These are phyloP conservation scores for Tolypocladium ovalisporum DNA, from an alignment of 2,329 filamentous ascomycete genomes.

Conservation along the genomic window DNA sequence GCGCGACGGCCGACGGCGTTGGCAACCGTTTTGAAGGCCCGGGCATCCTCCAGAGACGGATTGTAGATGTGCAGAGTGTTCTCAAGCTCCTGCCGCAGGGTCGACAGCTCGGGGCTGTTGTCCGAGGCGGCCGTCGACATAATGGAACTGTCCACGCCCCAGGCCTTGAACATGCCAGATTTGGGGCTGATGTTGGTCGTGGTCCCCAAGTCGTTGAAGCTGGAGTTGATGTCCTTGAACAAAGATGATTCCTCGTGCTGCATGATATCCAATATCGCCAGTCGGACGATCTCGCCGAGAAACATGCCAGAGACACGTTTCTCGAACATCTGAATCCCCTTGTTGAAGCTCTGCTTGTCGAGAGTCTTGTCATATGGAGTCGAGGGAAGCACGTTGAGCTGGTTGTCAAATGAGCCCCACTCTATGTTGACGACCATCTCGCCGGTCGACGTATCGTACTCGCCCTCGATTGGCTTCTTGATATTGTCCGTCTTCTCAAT, in stretches of 20 bases:
- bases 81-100: constrained; percentile 69
- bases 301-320: constrained; percentile 99
- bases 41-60: constrained; percentile 71
- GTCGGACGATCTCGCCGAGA: constrained; percentile 81
- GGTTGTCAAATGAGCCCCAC: constrained; percentile 97
- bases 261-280: constrained; percentile 62
- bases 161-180: constrained; percentile 63
- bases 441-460: constrained; percentile 70
- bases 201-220: constrained; percentile 56
- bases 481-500: constrained; percentile 83
- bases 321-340: constrained; percentile 96
- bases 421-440: constrained; percentile 98
- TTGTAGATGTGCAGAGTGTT: constrained; percentile 65
- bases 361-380: constrained; percentile 74
- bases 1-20: constrained; percentile 80
- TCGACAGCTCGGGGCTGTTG: constrained; percentile 57
- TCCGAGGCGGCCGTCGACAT: constrained; percentile 82
- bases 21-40: constrained; percentile 75
- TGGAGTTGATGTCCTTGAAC: constrained; percentile 67
- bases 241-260: constrained; percentile 55
- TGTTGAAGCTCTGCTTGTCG: constrained; percentile 75
- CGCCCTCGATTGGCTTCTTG: constrained; percentile 60
- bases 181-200: constrained; percentile 57
- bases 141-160: constrained; percentile 86
- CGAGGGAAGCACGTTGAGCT: constrained; percentile 74